phyloP scores from a whole-genome alignment of 1,284 basidiomycete species.

The Ceratobasidium sp. region DNA sequence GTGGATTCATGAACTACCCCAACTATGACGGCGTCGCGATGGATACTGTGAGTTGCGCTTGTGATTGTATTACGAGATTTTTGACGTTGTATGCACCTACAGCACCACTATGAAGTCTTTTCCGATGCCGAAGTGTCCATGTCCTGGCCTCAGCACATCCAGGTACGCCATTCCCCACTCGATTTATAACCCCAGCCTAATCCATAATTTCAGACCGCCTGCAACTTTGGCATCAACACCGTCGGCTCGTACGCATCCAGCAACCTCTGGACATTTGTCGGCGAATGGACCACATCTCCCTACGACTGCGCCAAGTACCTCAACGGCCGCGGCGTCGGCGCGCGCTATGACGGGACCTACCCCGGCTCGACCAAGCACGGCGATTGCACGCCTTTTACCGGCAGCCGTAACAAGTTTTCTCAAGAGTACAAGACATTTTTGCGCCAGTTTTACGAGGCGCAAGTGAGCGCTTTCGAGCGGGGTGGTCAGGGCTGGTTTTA shows the following conservation, averaged over 20 bases:
- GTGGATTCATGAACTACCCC: constrained; percentile 68
- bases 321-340: constrained; percentile 59
- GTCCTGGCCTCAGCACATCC: constrained; percentile 71
- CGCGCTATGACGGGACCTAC: constrained; percentile 82
- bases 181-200: neutral
- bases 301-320: constrained; percentile 85
- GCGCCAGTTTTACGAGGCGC: constrained; percentile 85
- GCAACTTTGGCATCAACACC: constrained; percentile 57
- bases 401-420: constrained; percentile 76
- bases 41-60: constrained; percentile 60
- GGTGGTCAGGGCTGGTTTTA: constrained; percentile 72
- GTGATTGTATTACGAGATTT: neutral
- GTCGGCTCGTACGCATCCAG: constrained; percentile 64
- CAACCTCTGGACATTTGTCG: constrained; percentile 80
- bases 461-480: constrained; percentile 57
- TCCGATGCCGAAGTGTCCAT: constrained; percentile 64
- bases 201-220: constrained; percentile 61
- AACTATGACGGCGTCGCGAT: constrained; percentile 58
- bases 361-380: constrained; percentile 74
- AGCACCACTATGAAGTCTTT: constrained; percentile 88
- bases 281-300: constrained; percentile 85
- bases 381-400: constrained; percentile 78
- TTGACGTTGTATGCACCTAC: constrained; percentile 50
- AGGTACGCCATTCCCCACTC: constrained; percentile 49
- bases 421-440: constrained; percentile 85